Evolutionary conservation across 768 basidiomycete genomes (phyloP), one percentile per base, ranked within the genome.

Genomic region (Cubamyces lactineus): DNA sequence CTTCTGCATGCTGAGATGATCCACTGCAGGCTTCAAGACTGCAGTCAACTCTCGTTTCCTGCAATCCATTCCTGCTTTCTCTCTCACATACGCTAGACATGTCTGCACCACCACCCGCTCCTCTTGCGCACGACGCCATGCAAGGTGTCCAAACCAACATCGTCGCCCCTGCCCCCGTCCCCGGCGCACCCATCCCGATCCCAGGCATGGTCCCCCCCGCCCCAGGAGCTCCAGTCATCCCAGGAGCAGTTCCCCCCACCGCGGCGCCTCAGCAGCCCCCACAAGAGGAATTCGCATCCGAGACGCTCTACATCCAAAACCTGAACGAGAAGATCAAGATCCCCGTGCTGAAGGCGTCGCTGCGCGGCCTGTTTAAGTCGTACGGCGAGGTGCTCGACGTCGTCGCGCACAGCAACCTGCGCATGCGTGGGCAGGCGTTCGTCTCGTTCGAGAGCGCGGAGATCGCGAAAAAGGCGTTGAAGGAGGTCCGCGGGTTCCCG

Each of bases 341-440:
- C 40, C 86, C 87, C 93, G 95, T 96, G 40, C 82, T 99, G 65
- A 97, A 96, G 76, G 80, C 92, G 55, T 93, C 94, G 3, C 78
- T 99, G 48, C 83, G 85, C 13, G 89, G 89, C 38, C 81, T 99
- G 30, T 98, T 99, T 83, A 94, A 94, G 74, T 83, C 88, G 15
- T 99, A 98, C 70, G 94, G 95, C 13, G 88, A 92, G 64, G 91
- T 99, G 17, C 76, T 98, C 26, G 94, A 96, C 71, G 94, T 99
- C n/a, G 91, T 95, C 19, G 95, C 96, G 11, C 97, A 99, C 74
- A 77, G 81, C 54, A 98, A 97, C 79, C 77, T 99, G 62, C 87
- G 97, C 41, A 99, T 99, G 97, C 84, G 97, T 41, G 97, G 97
- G 16, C 97, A 99, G 77, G 97, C 97, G 3, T 99, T 99, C 72